Base-by-base conservation (phyloP, 345 rosid species). In the Eucalyptus grandis region DNA sequence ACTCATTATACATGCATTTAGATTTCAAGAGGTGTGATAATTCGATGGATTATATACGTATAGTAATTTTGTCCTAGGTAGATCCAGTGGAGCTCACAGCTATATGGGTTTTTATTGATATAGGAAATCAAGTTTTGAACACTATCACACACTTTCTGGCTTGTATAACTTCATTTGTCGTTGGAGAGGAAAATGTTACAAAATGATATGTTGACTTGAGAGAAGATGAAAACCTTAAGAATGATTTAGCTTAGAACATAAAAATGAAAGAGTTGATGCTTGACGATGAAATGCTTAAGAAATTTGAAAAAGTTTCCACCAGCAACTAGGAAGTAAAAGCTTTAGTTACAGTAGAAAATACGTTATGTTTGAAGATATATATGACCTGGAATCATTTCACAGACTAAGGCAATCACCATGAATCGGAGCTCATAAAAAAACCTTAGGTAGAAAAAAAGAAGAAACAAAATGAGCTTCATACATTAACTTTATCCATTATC, bases 281-380 rank as follows among this genome's bases (percentile, higher is more conserved):
- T 22, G 3, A 9, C 11, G 11, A 90, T 47, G 87, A 80, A 51
- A 86, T 58, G 89, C 91, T 92, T n/a, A 93, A 89, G 43, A 88
- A 88, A 40, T 53, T 92, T 90, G 92, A 91, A 87, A 92, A 89
- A 7, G 94, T 89, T 72, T 87, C 86, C 6, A 43, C 89, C 17
- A 26, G 2, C 24, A 26, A 30, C 19, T 37, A 40, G 50, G 31
- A 86, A 80, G 86, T 34, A 54, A 58, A 90, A 86, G 87, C 89
- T 24, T 27, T 87, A 31, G 87, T 58, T 77, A 88, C 89, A 37
- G 56, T 49, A 47, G 4, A 90, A 24, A 90, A 91, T 90, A 37
- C 40, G 40, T 37, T 37, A 37, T 37, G 40, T 37, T 37, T 37
- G 40, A 37, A 86, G 26, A 54, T 54, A 21, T 54, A 21, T 54